Evolutionary conservation across 1,284 basidiomycete genomes (phyloP), one percentile per base, ranked within the genome.

Genomic region (Cutaneotrichosporon cutaneum): DNA sequence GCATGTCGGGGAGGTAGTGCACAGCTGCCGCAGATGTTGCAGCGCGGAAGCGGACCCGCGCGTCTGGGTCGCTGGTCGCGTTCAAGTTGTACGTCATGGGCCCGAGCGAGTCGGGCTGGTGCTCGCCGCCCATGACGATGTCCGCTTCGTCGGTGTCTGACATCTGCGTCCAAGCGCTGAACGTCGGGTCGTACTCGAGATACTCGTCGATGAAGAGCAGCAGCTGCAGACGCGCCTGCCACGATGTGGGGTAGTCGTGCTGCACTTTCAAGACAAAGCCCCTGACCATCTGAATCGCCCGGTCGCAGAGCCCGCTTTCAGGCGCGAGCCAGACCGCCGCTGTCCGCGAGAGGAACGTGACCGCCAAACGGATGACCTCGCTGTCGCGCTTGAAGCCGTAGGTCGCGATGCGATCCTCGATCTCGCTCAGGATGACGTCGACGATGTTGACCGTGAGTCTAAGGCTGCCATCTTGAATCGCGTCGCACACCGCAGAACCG

Each of bases 21-120:
- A 74, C 35, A 2, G 56, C 81, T 3, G 90, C 85, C 32, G 84
- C 85, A 7, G 86, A 82, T 3, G 84, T 80, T 1, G 90, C 88
- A 1, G 85, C 85, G 24, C 90, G 87, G 68, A 92, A 89, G 7
- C 94, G 88, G 35, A 96, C 88, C 26, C 93, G 86, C n/a, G 90
- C 86, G 74, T 98, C 94, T 50, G 80, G 75, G 75, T 97, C 94
- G 26, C 84, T 82, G 63, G 90, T 72, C 16, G 71, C 72, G 8
- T 83, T 83, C 39, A 92, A 80, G 53, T 89, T 74, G 22, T 75
- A 74, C n/a, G 77, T 67, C n/a, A 71, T 30, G 14, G 75, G 68
- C 9, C 61, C 64, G 32, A 50, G 52, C 7, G n/a, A 21, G 35
- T 56, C 26, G 2, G 55, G 64, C 13, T 60, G n/a, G n/a, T n/a